Evolutionary conservation across 805 yeast species (phyloP).

Genomic region (Candida sithepensis): DNA sequence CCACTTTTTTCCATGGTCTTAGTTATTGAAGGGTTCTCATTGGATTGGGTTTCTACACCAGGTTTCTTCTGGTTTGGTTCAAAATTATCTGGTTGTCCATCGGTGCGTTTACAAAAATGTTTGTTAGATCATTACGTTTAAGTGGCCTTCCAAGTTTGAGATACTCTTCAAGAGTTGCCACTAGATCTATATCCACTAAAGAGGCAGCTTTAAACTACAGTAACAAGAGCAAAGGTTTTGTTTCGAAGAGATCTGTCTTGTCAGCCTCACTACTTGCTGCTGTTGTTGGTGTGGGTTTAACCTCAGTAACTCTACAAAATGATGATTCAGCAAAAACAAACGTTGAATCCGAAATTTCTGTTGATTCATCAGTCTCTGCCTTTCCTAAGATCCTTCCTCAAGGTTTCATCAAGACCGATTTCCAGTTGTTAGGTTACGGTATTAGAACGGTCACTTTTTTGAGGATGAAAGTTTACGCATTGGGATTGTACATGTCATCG

Average conservation of each 20-base stretch:
- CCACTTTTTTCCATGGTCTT: too few species aligned
- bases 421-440: slow-evolving; percentile 72
- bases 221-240: not conserved
- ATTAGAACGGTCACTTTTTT: slow-evolving; percentile 80
- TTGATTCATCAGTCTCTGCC: slow-evolving; percentile 27
- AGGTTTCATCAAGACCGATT: slow-evolving; percentile 28
- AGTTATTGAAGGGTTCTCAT: too few species aligned
- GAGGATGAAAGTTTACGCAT: slow-evolving; percentile 78
- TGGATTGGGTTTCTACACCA: not conserved
- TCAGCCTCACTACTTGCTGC: not conserved
- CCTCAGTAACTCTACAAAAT: slow-evolving; percentile 2
- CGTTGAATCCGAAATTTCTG: slow-evolving; percentile 15
- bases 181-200: not conserved
- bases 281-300: not conserved
- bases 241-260: not conserved
- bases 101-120: not conserved
- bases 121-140: not conserved
- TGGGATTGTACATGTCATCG: slow-evolving; percentile 74
- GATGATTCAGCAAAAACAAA: slow-evolving; percentile 9
- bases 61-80: not conserved
- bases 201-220: not conserved
- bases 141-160: not conserved
- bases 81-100: not conserved
- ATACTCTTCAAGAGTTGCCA: not conserved
- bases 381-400: slow-evolving; percentile 23